Base-by-base conservation (phyloP, 1,139 yeast genomes). In the Hyphopichia khmerensis region DNA sequence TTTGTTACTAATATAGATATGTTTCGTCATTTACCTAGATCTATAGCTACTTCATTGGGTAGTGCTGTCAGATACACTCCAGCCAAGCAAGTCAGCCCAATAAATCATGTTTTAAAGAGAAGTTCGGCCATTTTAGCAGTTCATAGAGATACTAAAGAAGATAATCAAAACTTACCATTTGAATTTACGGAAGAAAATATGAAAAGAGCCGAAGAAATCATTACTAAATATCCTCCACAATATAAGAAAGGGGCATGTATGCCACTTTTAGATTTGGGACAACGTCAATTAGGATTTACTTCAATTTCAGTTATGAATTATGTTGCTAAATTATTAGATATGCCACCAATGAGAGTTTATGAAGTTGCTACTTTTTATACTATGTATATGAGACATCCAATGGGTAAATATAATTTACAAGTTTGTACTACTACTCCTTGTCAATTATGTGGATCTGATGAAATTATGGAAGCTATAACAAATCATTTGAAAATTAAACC, bases 301-400 rank as follows among this genome's bases (percentile, higher is more conserved):
- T 86, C 96, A 39, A 87, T 89, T 52, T 77, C 91, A 23, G 96
- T 90, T 48, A 87, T 93, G 93, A 89, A 91, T 70, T 90, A 91
- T 62, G 96, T 88, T 36, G 96, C 96, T 47, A 81, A 84, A 66
- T 60, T 85, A 59, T 77, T 87, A 58, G 93, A 87, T 58, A 85
- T 88, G 84, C 96, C 96, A 27, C 96, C 96, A 49, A 88, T 88
- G 96, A 81, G 96, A 71, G 96, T 88, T 27, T 88, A 88, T 65
- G 96, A 88, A 65, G 96, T 88, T 47, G 96, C 96, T 34, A 86
- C 96, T 39, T 88, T 88, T 70, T 88, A 88, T 70, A 87, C 96
- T 56, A 88, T 88, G 96, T 88, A 84, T 72, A 87, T 87, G 69
- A 82, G 95, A 66, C 76, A 79, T 53, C 96, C 96, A 42, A 82